Evolutionary conservation across 805 yeast genomes (phyloP).

Genomic region (Myxozyma lipomycoides): DNA sequence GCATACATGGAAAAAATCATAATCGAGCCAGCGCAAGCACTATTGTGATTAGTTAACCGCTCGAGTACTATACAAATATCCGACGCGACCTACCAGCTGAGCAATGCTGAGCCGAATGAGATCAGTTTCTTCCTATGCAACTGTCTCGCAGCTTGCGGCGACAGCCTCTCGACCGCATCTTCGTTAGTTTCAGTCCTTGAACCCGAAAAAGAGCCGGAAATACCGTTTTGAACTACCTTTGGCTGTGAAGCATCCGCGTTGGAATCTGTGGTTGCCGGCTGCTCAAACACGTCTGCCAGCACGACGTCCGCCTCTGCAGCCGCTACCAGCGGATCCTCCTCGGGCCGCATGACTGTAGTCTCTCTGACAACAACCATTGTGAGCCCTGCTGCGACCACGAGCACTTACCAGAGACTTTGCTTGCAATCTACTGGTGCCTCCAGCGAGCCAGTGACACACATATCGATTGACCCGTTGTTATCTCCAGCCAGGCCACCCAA

Average conservation of each 20-base stretch:
- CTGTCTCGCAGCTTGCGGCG: background rate
- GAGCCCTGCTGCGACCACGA: too few relatives aligned
- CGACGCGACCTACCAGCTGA: slow-evolving; percentile 23
- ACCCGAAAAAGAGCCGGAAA: too few relatives aligned
- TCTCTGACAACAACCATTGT: slow-evolving; percentile 7
- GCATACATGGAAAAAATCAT: slow-evolving; percentile 78
- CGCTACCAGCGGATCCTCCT: slow-evolving; percentile 11
- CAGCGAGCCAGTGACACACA: too few relatives aligned
- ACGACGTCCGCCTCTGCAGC: slow-evolving; percentile 13
- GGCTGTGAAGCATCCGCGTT: background rate
- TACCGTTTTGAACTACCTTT: background rate
- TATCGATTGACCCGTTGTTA: too few relatives aligned
- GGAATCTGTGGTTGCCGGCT: background rate
- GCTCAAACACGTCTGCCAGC: slow-evolving; percentile 16
- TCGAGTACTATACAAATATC: background rate
- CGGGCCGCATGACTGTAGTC: slow-evolving; percentile 13
- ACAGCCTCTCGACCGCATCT: background rate
- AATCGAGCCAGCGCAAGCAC: slow-evolving; percentile 78
- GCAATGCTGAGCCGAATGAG: slow-evolving; percentile 20
- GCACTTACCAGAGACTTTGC: too few relatives aligned
- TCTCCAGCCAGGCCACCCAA: too few relatives aligned
- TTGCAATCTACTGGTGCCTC: too few relatives aligned
- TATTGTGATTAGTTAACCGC: too few relatives aligned
- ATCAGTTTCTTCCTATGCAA: background rate
- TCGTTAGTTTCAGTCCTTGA: too few relatives aligned